Conservation (phyloP, 1,284 basidiomycete species). For the Ceratorhiza oryzae-sativae region DNA sequence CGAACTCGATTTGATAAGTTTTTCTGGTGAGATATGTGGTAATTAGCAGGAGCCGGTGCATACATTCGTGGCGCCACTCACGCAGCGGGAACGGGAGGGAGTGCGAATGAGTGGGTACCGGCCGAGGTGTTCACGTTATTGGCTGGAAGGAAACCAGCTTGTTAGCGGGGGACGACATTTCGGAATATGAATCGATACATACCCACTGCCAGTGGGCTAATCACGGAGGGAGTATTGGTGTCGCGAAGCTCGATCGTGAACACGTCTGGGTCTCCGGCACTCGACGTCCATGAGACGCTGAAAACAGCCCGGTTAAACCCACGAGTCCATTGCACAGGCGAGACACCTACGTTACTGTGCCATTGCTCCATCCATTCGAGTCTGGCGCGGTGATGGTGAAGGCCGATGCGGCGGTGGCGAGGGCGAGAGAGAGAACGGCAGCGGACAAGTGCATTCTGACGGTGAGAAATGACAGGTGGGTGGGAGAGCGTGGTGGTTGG, state of each 20-base stretch:
- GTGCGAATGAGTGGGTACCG: slow-evolving; percentile 17
- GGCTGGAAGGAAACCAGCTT: not conserved
- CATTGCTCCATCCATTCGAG: slow-evolving; percentile 32
- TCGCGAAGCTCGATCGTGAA: slow-evolving; percentile 31
- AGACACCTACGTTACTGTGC: slow-evolving; percentile 36
- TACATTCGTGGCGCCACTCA: not conserved
- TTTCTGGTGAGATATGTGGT: not conserved
- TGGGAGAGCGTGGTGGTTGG: slow-evolving; percentile 1
- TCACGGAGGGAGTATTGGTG: slow-evolving; percentile 37
- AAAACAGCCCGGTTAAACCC: not conserved
- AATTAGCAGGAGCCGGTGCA: not conserved
- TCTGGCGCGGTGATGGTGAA: slow-evolving; percentile 19
- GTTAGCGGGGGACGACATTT: not conserved
- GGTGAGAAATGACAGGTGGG: not conserved
- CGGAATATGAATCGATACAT: not conserved
- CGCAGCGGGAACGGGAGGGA: slow-evolving; percentile 29
- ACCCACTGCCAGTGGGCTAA: slow-evolving; percentile 32
- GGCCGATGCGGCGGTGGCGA: slow-evolving; percentile 6
- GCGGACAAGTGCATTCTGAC: slow-evolving; percentile 7
- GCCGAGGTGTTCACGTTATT: slow-evolving; percentile 5
- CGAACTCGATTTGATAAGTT: slow-evolving; percentile 33
- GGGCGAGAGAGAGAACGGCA: not conserved
- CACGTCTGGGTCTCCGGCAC: slow-evolving; percentile 23
- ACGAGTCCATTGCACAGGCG: not conserved
- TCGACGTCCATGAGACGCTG: slow-evolving; percentile 17